Percentiles rank a stretch among this genome's conserved stretches.
These are phyloP conservation scores for Remersonia thermophila DNA, from an alignment of 2,329 filamentous ascomycete genomes.

Conservation along the genomic window DNA sequence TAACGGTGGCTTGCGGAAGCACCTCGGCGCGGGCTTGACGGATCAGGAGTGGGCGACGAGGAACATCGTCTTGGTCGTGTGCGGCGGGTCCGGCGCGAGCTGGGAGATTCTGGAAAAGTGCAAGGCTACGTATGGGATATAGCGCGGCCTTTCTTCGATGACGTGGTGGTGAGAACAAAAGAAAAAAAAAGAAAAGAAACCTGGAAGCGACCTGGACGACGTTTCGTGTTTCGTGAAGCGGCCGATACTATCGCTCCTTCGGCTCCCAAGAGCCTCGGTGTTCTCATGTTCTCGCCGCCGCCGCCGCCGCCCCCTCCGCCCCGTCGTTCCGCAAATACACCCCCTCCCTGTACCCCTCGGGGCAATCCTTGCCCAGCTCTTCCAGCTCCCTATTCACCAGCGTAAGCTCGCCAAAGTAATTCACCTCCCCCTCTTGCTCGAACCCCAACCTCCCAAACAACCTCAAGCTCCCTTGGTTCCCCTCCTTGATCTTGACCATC, in stretches of 20 bases:
- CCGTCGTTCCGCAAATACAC: too few relatives aligned
- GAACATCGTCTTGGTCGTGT: constrained; percentile 75
- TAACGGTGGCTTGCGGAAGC: constrained; percentile 46
- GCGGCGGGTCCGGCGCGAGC: constrained; percentile 61
- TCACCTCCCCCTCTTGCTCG: constrained; percentile 35
- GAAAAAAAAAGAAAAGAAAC: too few relatives aligned
- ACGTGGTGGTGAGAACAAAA: too few relatives aligned
- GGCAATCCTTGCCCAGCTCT: constrained; percentile 2
- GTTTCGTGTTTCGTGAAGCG: too few relatives aligned
- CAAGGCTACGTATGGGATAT: constrained; percentile 30
- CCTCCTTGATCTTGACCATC: constrained; percentile 38
- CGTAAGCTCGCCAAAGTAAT: constrained; percentile 50
- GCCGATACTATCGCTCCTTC: too few relatives aligned
- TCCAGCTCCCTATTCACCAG: constrained; percentile 29
- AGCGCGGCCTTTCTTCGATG: too few relatives aligned
- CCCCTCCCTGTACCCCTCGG: constrained; percentile 15
- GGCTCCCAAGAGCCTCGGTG: too few relatives aligned
- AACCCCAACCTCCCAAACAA: constrained; percentile 43
- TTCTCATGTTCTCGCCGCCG: too few relatives aligned
- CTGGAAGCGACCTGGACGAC: too few relatives aligned
- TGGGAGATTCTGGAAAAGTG: constrained; percentile 49
- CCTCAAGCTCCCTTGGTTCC: constrained; percentile 38
- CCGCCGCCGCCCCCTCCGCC: too few relatives aligned
- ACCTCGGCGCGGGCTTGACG: constrained; percentile 39
- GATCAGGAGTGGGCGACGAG: constrained; percentile 50